phyloP scores from a whole-genome alignment of 2,329 filamentous ascomycete genomes.

The Colletotrichum sp. region DNA sequence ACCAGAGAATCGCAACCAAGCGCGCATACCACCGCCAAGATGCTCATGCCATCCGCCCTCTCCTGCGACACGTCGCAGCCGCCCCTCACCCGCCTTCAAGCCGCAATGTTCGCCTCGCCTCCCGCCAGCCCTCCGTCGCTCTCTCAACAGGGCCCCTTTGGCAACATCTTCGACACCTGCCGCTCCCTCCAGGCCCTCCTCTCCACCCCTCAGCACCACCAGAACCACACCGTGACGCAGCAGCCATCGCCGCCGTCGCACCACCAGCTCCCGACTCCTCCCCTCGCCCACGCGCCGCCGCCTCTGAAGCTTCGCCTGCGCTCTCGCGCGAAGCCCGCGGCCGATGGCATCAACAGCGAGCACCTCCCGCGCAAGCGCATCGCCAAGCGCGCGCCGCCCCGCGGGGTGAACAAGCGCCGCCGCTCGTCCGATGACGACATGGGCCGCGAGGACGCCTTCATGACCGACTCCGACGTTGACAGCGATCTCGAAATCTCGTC shows the following conservation, averaged over 20 bases:
- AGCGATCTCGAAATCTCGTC: conserved; percentile 42
- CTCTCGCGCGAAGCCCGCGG: conserved; percentile 41
- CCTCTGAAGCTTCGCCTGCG: conserved; percentile 63
- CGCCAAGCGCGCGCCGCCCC: conserved; percentile 53
- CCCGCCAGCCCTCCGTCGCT: conserved; percentile 60
- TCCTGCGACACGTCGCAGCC: conserved; percentile 61
- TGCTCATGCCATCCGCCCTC: conserved; percentile 65
- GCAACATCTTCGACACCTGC: conserved; percentile 64
- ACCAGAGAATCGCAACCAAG: background rate
- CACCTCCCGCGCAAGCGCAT: conserved; percentile 50
- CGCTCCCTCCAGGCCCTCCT: conserved; percentile 67
- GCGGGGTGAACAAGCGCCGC: conserved; percentile 60
- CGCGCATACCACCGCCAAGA: conserved; percentile 33
- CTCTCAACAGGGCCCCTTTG: conserved; percentile 51
- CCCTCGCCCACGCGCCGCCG: conserved; percentile 54
- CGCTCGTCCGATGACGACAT: conserved; percentile 52
- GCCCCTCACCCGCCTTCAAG: conserved; percentile 48
- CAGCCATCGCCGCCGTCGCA: conserved; percentile 38
- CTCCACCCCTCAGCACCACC: conserved; percentile 37
- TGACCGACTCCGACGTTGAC: conserved; percentile 30
- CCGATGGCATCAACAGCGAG: conserved; percentile 30
- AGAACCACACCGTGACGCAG: conserved; percentile 38
- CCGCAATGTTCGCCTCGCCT: conserved; percentile 61
- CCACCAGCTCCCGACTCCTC: conserved; percentile 59
- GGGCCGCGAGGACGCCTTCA: conserved; percentile 40